Evolutionary conservation across 805 yeast genomes (phyloP), one percentile per base, ranked within the genome.

Genomic region (Cyberlindnera bimundalis): DNA sequence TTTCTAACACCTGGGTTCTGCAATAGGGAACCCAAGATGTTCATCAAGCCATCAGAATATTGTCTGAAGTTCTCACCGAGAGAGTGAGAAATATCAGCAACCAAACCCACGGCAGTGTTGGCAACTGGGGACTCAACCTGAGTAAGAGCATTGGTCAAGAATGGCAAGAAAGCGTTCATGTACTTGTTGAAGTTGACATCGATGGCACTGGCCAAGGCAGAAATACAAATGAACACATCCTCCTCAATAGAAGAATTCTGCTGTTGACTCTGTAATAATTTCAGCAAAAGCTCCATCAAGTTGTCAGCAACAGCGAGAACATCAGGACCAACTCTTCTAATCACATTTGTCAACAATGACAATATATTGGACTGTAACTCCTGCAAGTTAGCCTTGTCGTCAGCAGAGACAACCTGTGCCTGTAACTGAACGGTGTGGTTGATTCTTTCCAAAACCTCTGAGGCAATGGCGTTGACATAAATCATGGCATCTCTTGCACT

Each of bases 21-120:
- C 47, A 93, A 71, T 56, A 79, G 78, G 35, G 74, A 72, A 39
- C 96, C 91, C 58, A 93, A 73, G 35, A 84, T 83, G 37, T 77
- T 76, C 96, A 93, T 89, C 58, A 91, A 75, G 4, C 82, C 84
- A 45, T 79, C 80, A 48, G 85, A 79, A 61, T 86, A 91, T 40
- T 84, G 87, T 43, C 75, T 73, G 51, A 90, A 78, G 20, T 71
- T 72, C 18, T 71, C 74, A 24, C 95, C 96, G 39, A 93, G 72
- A 1, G 97, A 87, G 58, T 89, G 95, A 9, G 95, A 78, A 52
- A 91, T 81, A 66, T 93, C 99, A 15, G 96, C 96, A 44, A 93
- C 89, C 37, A 93, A 74, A 4, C 99, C 98, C 42, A 93, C 89
- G 3, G 98, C 96, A 5, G 96, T 86, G 48, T 77, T 77, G 56